Base-by-base conservation (phyloP, 495 filamentous ascomycete genomes). In the Daldinia caldariorum region DNA sequence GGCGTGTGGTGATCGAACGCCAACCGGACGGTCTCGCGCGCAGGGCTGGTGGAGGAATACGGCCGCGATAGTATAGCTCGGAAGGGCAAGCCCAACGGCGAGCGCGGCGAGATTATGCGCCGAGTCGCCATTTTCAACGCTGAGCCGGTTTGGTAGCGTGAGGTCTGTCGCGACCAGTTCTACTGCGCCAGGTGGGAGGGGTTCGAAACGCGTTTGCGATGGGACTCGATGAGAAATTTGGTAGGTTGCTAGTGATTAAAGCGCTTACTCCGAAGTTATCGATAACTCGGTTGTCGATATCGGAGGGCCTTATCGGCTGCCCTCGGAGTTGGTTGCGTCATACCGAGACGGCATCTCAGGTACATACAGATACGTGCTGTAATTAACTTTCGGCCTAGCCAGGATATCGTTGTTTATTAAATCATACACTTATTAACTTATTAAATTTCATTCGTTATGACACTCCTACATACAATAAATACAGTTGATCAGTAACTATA, bases 1-100 rank as follows among this genome's bases (percentile, higher is more conserved):
- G 89, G 84, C 66, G 83, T 73, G 68, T 89, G 87, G 41, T 87
- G 83, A 63, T 91, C 87, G 75, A 84, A 91, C 7, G 83, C 84
- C 1, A 91, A 78, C 4, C 80, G 72, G 5, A 88, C 75, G 0
- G 32, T 37, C 20, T 58, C 22, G 22, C 54, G 18, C 6, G 51
- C 47, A 18, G 22, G 34, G 16, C 31, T 61, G 29, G 22, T 66
- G n/a, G 61, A 50, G 16, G 62, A 61, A 12, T 70, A 73, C 8
- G 50, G 31, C 6, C 70, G 66, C 26, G 69, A 67, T 72, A 61
- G 31, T 58, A 63, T 47, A 9, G 57, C 60, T 69, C 66, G 71
- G 9, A 67, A 18, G 16, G 49, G 35, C n/a, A 37, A 12, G 20
- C 57, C 58, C 18, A 65, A 34, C 6, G 61, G 16, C 20, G 45